Evolutionary conservation across 1,284 basidiomycete genomes (phyloP), one percentile per base, ranked within the genome.

Genomic region (Ganoderma leucocontextum): DNA sequence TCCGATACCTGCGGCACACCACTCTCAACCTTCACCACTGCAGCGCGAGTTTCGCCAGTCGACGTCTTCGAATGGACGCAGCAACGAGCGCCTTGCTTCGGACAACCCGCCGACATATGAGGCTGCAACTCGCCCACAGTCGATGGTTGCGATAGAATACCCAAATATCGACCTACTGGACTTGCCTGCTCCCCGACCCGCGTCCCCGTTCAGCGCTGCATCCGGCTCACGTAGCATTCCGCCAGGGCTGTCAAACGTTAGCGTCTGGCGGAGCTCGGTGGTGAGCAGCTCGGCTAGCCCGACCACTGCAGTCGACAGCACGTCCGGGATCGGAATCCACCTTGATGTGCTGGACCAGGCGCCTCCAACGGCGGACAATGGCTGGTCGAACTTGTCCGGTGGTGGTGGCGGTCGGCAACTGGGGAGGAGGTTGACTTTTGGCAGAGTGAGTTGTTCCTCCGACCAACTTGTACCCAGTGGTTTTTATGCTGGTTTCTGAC

Each of bases 321-420:
- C 75, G 60, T 75, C 80, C 25, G 81, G 79, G 0, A 80, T 88
- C 8, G 52, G 52, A 17, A 33, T 55, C 64, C 78, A 82, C 4
- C 84, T 89, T 29, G 89, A 91, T 73, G 75, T 90, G 7, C 78
- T 91, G 13, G 91, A 92, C 67, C 88, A 91, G 41, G 87, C 83
- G 35, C 91, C 90, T 7, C 90, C 90, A 1, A 74, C 74, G 64
- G 86, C 90, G 38, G 81, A 82, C 19, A 85, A 85, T 64, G 79
- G 82, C 4, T 92, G 90, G 91, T 82, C 85, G 67, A 80, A 80
- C 13, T 78, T 91, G 70, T 80, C 88, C 12, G 72, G 78, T n/a
- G 78, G 76, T 55, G 71, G 77, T 36, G 47, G 52, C 74, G 75
- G 19, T 64, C 42, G 76, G 79, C 61, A 52, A 12, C 22, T 52